Evolutionary conservation across 2,329 filamentous ascomycete genomes (phyloP).

Genomic region (Aspergillus caelatus): DNA sequence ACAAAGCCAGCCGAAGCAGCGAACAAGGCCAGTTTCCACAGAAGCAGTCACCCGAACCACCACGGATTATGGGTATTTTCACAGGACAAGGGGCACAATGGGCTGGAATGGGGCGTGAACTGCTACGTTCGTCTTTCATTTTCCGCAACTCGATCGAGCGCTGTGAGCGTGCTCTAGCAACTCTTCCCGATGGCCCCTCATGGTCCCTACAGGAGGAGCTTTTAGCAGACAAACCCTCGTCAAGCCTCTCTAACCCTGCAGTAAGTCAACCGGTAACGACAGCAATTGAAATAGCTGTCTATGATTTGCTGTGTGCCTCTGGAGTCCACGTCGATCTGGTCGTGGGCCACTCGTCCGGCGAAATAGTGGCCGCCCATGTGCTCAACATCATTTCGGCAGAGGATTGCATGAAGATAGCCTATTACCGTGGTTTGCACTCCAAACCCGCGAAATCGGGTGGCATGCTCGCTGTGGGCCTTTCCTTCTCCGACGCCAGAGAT

Average conservation of each 20-base stretch:
- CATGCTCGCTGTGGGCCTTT: background rate
- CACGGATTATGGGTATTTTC: background rate
- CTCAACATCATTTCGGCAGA: background rate
- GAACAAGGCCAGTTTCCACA: background rate
- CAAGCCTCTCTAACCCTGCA: background rate
- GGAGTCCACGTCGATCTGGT: background rate
- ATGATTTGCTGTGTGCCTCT: background rate
- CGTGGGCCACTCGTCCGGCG: background rate
- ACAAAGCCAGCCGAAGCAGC: background rate
- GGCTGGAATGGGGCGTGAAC: background rate
- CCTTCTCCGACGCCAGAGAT: background rate
- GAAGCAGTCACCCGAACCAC: background rate
- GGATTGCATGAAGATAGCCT: slow-evolving; percentile 7
- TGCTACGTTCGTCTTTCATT: background rate
- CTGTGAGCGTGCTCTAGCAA: background rate
- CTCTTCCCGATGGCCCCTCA: background rate
- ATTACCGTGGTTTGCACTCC: slow-evolving; percentile 2
- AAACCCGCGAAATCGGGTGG: background rate
- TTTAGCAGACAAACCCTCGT: background rate
- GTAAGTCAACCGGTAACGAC: background rate
- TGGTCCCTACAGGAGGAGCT: background rate
- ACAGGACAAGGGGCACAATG: background rate
- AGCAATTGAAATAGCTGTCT: background rate
- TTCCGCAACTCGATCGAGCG: background rate
- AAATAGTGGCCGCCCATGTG: slow-evolving; percentile 4